Conservation (phyloP, 2,329 filamentous ascomycete species). For the Fusarium poae region DNA sequence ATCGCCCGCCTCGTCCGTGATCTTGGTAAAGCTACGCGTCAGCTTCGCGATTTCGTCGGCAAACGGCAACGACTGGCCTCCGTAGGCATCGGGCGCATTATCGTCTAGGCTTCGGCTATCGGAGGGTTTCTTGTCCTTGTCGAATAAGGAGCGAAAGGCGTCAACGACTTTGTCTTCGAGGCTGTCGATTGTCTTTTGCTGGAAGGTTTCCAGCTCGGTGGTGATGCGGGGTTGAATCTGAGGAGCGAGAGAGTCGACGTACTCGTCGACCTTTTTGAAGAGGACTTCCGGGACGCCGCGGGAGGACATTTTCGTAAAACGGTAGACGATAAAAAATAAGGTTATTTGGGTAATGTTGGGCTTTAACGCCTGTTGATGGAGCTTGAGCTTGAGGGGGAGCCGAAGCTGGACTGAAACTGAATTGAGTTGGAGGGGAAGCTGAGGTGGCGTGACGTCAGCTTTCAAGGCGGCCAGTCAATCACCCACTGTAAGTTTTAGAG, state of each 20-base stretch:
- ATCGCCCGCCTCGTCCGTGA: constrained; percentile 58
- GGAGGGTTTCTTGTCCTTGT: constrained; percentile 49
- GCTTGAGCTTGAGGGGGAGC: constrained; percentile 12
- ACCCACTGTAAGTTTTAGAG: neutral
- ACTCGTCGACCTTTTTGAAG: constrained; percentile 60
- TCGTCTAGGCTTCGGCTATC: constrained; percentile 50
- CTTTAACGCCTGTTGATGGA: constrained; percentile 5
- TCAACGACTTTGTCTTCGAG: constrained; percentile 60
- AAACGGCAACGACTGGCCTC: constrained; percentile 59
- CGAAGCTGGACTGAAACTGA: constrained; percentile 2
- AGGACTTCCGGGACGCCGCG: constrained; percentile 58
- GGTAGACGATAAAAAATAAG: constrained; percentile 4
- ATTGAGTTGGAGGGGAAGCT: constrained; percentile 14
- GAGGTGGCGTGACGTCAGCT: constrained; percentile 35
- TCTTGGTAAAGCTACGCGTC: constrained; percentile 56
- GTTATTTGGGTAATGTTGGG: constrained; percentile 20
- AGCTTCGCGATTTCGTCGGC: constrained; percentile 60
- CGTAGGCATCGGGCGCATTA: constrained; percentile 57
- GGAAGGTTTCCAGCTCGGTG: constrained; percentile 59
- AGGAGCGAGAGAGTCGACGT: constrained; percentile 61
- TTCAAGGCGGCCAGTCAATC: neutral
- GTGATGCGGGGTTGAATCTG: constrained; percentile 62
- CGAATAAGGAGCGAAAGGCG: constrained; percentile 60
- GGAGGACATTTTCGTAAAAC: constrained; percentile 51
- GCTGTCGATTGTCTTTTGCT: constrained; percentile 60